Conservation (phyloP, 2,329 filamentous ascomycete genomes). For the Colletotrichum magnum region DNA sequence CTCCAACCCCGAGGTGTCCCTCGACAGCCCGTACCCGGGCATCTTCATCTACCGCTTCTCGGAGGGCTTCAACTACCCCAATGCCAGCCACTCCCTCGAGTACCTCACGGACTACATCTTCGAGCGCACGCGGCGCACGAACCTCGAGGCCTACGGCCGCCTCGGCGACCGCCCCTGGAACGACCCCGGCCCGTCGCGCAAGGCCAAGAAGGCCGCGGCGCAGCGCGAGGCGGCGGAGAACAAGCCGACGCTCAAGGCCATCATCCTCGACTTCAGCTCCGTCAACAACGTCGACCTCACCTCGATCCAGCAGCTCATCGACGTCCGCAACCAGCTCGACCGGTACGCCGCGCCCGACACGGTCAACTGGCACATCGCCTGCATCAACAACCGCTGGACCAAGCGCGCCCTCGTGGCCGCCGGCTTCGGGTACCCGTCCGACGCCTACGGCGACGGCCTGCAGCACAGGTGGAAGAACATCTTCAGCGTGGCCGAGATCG, state of each 20-base stretch:
- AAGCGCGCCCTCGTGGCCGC: conserved; percentile 90
- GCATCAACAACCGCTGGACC: conserved; percentile 93
- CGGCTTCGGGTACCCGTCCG: conserved; percentile 87
- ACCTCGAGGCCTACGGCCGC: conserved; percentile 73
- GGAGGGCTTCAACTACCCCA: conserved; percentile 97
- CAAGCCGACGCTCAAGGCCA: conserved; percentile 83
- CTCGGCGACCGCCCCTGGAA: conserved; percentile 94
- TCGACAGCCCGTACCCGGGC: conserved; percentile 89
- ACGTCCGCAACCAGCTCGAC: conserved; percentile 94
- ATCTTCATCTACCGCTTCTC: conserved; percentile 96
- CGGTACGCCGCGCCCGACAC: conserved; percentile 83
- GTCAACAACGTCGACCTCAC: conserved; percentile 97
- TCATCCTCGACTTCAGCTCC: conserved; percentile 93
- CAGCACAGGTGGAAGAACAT: conserved; percentile 91
- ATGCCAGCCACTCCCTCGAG: conserved; percentile 90
- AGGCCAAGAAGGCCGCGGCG: conserved; percentile 60
- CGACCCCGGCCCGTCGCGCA: conserved; percentile 79
- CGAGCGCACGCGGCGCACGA: conserved; percentile 81
- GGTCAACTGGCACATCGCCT: conserved; percentile 97
- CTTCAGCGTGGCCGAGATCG: conserved; percentile 91
- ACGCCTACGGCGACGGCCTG: conserved; percentile 56
- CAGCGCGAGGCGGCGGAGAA: conserved; percentile 57
- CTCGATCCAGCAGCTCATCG: conserved; percentile 91
- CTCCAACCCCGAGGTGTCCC: conserved; percentile 85
- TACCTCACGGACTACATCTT: conserved; percentile 80